Evolutionary conservation across 306 rosid genomes (phyloP), one percentile per base, ranked within the genome.

Genomic region (Canavalia gladiata): DNA sequence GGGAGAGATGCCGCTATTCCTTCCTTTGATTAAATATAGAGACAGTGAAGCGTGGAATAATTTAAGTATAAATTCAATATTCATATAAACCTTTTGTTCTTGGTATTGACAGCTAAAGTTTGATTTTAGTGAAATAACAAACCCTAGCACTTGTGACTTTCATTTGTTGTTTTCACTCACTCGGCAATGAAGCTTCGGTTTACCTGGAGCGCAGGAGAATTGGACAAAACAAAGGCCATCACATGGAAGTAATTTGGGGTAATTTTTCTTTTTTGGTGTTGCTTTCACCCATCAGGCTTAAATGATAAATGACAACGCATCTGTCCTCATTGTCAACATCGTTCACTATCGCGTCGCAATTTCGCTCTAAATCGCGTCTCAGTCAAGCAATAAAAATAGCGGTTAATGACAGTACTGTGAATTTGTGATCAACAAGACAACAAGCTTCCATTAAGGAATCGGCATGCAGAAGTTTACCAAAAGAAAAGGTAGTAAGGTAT

Each of bases 21-120:
- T 51, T 72, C 6, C 49, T 67, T 7, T 58, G 31, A 30, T 29
- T 52, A 2, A 68, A 62, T 71, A 49, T 13, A 25, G 57, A 65
- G 29, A 72, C 77, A 78, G 50, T 60, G 55, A 56, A 72, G 59
- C 33, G 5, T 67, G 68, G 73, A 79, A 84, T 56, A 73, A 47
- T 66, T 71, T 71, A 12, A 39, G 67, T 67, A 70, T 63, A 52
- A n/a, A 77, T 77, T 77, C 74, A 0, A 39, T 46, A 6, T 69
- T 69, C 29, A 2, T 45, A 45, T 42, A 4, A 8, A 11, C 54
- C 25, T 28, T 12, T 37, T 35, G 11, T 55, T 39, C 31, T 52
- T 34, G 10, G 4, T 18, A 25, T 74, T 5, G 10, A 41, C 56
- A 57, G 4, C 37, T n/a, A 41, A 42, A 0, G 28, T 39, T 55